Base-by-base conservation (phyloP, 192 early-diverging fungal species). In the Mortierella alpina region DNA sequence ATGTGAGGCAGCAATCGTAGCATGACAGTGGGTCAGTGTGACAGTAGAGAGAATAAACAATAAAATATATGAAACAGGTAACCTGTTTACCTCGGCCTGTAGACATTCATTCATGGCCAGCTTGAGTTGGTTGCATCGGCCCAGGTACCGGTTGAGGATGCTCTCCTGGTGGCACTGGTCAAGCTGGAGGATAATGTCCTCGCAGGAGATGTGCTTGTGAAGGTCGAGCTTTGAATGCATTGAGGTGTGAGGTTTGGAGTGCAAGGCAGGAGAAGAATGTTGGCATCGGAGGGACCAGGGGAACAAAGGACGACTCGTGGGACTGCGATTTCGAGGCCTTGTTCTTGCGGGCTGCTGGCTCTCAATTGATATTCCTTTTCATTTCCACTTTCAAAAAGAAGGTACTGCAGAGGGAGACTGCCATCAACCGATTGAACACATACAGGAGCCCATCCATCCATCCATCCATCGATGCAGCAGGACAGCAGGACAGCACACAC, bases 91-190 rank as follows among this genome's bases (percentile, higher is more conserved):
- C 82, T 89, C 88, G 47, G 75, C 68, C 46, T 83, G 83, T 44
- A 89, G 68, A 71, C 88, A 89, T 4, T 85, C 68, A 47, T 89
- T 87, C 67, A 89, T 76, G 52, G 82, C 75, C 52, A 58, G 44
- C 57, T 89, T 89, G 44, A 87, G 76, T 15, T 63, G 59, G 52
- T 89, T 89, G 64, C 88, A 89, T 14, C 68, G 44, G 44, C 88
- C 88, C 72, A 88, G 75, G 66, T 83, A 88, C 66, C 79, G 75
- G 59, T 85, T 84, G 39, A 88, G 84, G 53, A 87, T 72, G 31
- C 83, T 83, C 39, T 83, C 73, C 23, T 67, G 44, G 68, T 89
- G 88, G 59, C 88, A 89, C 18, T 85, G 66, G 20, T 89, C 86
- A 18, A 89, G 72, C n/a, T 86, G 80, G 51, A 84, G 63, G 71